phyloP scores from a whole-genome alignment of 139 green algal species.

The Microglena sp. region DNA sequence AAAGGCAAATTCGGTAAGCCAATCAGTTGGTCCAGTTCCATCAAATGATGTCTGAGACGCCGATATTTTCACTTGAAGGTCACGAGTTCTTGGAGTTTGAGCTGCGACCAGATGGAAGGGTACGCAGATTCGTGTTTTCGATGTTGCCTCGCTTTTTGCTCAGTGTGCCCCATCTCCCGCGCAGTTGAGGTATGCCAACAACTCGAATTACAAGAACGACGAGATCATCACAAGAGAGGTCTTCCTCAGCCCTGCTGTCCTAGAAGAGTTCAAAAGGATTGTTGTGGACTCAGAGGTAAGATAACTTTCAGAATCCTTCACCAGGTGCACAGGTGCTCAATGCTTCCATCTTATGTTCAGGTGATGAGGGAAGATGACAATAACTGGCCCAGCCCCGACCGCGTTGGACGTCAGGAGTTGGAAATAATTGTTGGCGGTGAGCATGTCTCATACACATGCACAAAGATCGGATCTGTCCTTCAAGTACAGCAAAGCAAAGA shows the following conservation, averaged over 20 bases:
- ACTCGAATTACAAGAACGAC: conserved; percentile 98
- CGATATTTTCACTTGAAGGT: conserved; percentile 56
- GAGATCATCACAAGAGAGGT: conserved; percentile 79
- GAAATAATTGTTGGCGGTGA: conserved; percentile 86
- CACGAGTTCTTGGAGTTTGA: conserved; percentile 99
- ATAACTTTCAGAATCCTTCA: background rate
- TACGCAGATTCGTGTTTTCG: conserved; percentile 26
- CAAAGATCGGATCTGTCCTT: conserved; percentile 89
- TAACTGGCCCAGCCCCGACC: conserved; percentile 87
- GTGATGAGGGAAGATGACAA: conserved; percentile 94
- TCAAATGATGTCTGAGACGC: too few relatives aligned
- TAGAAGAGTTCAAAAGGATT: conserved; percentile 84
- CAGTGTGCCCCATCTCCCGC: background rate
- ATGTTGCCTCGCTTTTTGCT: background rate
- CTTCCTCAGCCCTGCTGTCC: conserved; percentile 61
- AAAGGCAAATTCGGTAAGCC: conserved; percentile 17
- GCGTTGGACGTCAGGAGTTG: conserved; percentile 88
- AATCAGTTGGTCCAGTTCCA: background rate
- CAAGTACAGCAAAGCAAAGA: conserved; percentile 94
- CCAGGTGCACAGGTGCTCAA: background rate
- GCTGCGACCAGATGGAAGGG: conserved; percentile 76
- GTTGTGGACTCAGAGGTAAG: conserved; percentile 83
- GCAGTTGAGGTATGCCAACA: conserved; percentile 95
- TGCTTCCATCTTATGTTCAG: conserved; percentile 31
- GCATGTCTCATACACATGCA: conserved; percentile 94